Evolutionary conservation across 75 land plant species (phyloP).

Genomic region (Picea sitchensis): DNA sequence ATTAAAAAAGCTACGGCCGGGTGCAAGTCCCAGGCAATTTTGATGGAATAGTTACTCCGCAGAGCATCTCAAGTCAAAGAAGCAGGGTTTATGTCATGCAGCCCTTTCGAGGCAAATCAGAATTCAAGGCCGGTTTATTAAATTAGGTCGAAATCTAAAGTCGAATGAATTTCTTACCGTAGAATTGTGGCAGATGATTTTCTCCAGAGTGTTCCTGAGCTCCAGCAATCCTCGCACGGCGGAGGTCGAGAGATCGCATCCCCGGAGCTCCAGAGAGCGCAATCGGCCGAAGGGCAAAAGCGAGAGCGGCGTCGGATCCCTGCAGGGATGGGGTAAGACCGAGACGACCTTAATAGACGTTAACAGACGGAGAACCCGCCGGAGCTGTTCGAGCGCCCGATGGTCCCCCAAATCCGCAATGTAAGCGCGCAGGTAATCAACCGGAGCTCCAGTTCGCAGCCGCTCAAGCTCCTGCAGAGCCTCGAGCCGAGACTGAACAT

Average conservation of each 20-base stretch:
- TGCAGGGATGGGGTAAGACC: conserved; percentile 48
- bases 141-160: too few relatives aligned
- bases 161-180: conserved; percentile 38
- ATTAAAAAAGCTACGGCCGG: too few relatives aligned
- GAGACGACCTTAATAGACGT: conserved; percentile 82
- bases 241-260: conserved; percentile 88
- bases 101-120: too few relatives aligned
- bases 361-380: conserved; percentile 71
- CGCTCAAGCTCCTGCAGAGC: conserved; percentile 79
- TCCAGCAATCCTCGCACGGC: conserved; percentile 77
- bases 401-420: conserved; percentile 96
- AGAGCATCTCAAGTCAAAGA: too few relatives aligned
- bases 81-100: too few relatives aligned
- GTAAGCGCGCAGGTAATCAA: conserved; percentile 92
- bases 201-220: conserved; percentile 80
- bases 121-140: too few relatives aligned
- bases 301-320: conserved; percentile 83
- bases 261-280: conserved; percentile 77
- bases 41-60: too few relatives aligned
- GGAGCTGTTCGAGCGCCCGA: conserved; percentile 89
- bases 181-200: conserved; percentile 90
- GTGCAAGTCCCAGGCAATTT: too few relatives aligned
- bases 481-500: conserved; percentile 91
- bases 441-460: conserved; percentile 80
- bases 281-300: conserved; percentile 66